Base-by-base conservation (phyloP, 495 filamentous ascomycete genomes). In the Penicillium macrosclerotiorum region DNA sequence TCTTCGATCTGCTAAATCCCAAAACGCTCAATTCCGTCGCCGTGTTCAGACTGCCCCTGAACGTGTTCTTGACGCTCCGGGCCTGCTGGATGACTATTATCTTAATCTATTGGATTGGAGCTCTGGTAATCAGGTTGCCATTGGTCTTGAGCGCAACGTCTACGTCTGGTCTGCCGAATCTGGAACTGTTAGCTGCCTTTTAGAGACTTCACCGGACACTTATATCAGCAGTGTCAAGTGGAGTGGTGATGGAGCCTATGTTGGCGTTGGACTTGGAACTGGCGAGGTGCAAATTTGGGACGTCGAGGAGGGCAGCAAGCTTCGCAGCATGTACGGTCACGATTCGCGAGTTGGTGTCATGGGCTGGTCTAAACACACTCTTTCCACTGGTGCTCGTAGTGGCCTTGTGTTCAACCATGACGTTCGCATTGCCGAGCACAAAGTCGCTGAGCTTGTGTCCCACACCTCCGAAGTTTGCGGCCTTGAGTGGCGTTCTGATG, bases 231-330 rank as follows among this genome's bases (percentile, higher is more conserved):
- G 89, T 50, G 93, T 99, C 49, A 96, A 96, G 68, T 99, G 94
- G 93, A 96, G 92, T 52, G 88, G 86, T 34, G 93, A 99, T 55
- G 94, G 93, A 32, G 91, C 93, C 4, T 96, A 97, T 61, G 90
- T 99, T 39, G 85, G 90, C 46, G 91, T 97, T 52, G 93, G 93
- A 34, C 83, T 99, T 45, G 91, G 90, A 51, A 87, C 89, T 9
- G 93, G 93, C 49, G 93, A 99, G 60, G 88, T 97, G 30, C 93
- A 99, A 68, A 99, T 99, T 64, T 99, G 93, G 93, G 93, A 99
- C 54, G 93, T 96, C 17, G 88, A 96, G 52, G 93, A 99, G 58
- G 84, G 87, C 23, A 83, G 80, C 55, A 96, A 96, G 78, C 83
- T 97, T 27, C 90, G 93, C 59, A 96, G 89, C 75, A 99, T 99